Conservation (phyloP, 176 grass and related monocot species). For the Lolium rigidum region DNA sequence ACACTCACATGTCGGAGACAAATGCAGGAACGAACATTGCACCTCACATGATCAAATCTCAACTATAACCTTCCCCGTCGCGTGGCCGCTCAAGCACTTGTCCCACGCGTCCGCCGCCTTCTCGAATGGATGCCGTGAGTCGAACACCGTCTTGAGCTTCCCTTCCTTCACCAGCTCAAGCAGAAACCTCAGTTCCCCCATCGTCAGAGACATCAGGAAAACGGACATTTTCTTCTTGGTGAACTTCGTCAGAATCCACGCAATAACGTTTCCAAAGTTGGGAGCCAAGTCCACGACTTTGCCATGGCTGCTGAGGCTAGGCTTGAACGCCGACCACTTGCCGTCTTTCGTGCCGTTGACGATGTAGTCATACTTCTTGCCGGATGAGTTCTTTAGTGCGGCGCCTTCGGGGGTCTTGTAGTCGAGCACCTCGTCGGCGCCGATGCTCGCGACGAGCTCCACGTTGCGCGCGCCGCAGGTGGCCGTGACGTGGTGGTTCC, state of each 20-base stretch:
- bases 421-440: conserved; percentile 47
- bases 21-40: neutral
- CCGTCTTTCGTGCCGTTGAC: neutral
- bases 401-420: conserved; percentile 40
- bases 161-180: conserved; percentile 36
- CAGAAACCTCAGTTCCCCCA: conserved; percentile 39
- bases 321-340: conserved; percentile 13
- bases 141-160: conserved; percentile 46
- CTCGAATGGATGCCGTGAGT: conserved; percentile 40
- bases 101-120: conserved; percentile 44
- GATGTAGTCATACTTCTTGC: conserved; percentile 34
- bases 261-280: neutral
- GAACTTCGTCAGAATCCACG: neutral
- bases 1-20: neutral
- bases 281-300: conserved; percentile 12
- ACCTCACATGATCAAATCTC: conserved; percentile 10
- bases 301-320: neutral
- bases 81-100: conserved; percentile 43
- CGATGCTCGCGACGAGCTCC: conserved; percentile 29
- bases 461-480: conserved; percentile 48
- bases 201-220: neutral
- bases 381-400: neutral
- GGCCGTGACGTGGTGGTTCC: conserved; percentile 41
- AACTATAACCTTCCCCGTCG: conserved; percentile 48
- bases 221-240: neutral